Percentiles rank a stretch among this genome's conserved stretches.
Evolutionary conservation across 1,284 basidiomycete genomes (phyloP).

Genomic region (Lignosus rhinocerotis): DNA sequence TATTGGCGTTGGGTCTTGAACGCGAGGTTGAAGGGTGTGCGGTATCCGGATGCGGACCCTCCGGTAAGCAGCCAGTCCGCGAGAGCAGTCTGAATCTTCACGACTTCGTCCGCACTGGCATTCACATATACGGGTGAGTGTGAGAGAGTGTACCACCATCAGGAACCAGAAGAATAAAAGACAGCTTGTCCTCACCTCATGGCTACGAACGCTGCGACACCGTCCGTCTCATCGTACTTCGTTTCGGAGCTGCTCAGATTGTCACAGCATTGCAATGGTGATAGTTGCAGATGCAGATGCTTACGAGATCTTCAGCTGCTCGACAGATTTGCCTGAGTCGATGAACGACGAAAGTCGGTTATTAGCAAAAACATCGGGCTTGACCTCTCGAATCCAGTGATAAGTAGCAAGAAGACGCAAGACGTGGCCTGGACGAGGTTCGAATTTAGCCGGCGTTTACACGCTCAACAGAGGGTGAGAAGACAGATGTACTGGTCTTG

Average conservation of each 20-base stretch:
- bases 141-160: too few relatives aligned
- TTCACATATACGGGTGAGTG: background rate
- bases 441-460: background rate
- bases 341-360: slow-evolving; percentile 66
- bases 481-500: slow-evolving; percentile 9
- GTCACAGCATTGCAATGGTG: background rate
- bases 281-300: slow-evolving; percentile 30
- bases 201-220: slow-evolving; percentile 16
- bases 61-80: slow-evolving; percentile 14
- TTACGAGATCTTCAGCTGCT: slow-evolving; percentile 37
- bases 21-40: slow-evolving; percentile 8
- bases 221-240: slow-evolving; percentile 22
- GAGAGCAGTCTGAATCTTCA: slow-evolving; percentile 12
- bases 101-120: slow-evolving; percentile 10
- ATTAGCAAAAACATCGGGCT: slow-evolving; percentile 65
- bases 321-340: slow-evolving; percentile 58
- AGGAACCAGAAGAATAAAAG: background rate
- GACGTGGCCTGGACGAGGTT: slow-evolving; percentile 48
- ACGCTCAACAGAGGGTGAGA: background rate
- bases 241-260: slow-evolving; percentile 5
- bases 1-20: slow-evolving; percentile 32
- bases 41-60: slow-evolving; percentile 4
- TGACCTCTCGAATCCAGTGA: slow-evolving; percentile 63
- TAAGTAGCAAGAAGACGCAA: slow-evolving; percentile 72
- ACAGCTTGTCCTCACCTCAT: background rate